Evolutionary conservation across 1,139 yeast species (phyloP), one percentile per base, ranked within the genome.

Genomic region (Suhomyces atakaporum): DNA sequence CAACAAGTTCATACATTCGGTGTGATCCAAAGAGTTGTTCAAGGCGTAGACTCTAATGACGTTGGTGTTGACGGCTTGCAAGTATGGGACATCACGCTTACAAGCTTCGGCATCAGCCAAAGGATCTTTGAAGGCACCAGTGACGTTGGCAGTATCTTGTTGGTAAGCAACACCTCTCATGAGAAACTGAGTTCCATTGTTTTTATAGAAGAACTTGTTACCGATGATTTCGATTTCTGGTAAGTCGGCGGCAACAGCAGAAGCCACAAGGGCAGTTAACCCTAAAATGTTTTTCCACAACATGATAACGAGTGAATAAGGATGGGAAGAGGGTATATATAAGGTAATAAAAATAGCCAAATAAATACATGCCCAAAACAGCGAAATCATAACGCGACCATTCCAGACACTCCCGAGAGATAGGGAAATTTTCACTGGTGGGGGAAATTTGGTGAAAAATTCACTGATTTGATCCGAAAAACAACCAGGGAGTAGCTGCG

Each of bases 141-240:
- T 68, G 32, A 71, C 59, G 53, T 79, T 77, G 37, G 81, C 75
- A 9, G 46, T 39, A 60, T 84, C 83, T 46, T 82, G 77, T 62
- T 84, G 94, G 63, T 84, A 84, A 33, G 92, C 94, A 46, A 84
- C 72, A 65, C 94, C 94, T 55, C 66, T 77, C 62, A 87, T 77
- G 65, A 80, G 83, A 66, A 87, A 87, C 59, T 87, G 94, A 36
- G 90, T 73, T 27, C 90, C 89, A 58, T 83, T 82, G 61, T 79
- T 79, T 45, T 84, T 68, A 71, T 75, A 85, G 69, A 76, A 87
- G 62, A 87, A 87, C 62, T 86, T 82, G 71, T 81, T 83, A 38
- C 90, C 90, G 30, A 70, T 69, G 43, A 80, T 71, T 51, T 79
- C 82, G 49, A 80, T 71, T 31, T 75, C 61, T 33, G 83, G 66